These are phyloP conservation scores for Mycena amicta DNA, from an alignment of 768 basidiomycete species.

Conservation along the genomic window DNA sequence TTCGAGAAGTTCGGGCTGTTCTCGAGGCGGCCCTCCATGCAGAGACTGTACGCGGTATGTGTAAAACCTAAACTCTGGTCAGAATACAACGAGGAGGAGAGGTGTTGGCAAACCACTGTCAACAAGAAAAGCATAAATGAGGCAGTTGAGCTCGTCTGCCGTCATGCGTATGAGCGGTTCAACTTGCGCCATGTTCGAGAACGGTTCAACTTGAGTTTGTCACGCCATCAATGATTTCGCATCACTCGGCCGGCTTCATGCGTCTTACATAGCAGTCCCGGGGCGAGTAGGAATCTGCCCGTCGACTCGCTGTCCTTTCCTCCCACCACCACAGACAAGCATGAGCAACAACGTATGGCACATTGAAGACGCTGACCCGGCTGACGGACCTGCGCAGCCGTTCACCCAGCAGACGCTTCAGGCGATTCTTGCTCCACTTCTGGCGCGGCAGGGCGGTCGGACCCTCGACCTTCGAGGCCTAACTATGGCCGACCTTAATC, in stretches of 20 bases:
- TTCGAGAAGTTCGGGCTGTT: conserved; percentile 67
- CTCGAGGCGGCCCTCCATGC: conserved; percentile 73
- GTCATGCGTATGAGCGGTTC: conserved; percentile 61
- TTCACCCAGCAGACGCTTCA: conserved; percentile 9
- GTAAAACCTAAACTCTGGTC: conserved; percentile 58
- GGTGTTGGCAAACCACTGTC: conserved; percentile 65
- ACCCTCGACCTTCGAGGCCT: conserved; percentile 16
- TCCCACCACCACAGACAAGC: neutral
- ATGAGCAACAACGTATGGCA: neutral
- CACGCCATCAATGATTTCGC: neutral
- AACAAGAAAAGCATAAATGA: conserved; percentile 81
- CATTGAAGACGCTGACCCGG: neutral
- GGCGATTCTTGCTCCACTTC: conserved; percentile 16
- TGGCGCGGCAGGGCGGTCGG: conserved; percentile 7
- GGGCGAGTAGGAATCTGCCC: neutral
- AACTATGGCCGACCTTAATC: conserved; percentile 30
- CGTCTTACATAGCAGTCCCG: neutral
- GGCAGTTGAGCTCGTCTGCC: conserved; percentile 83
- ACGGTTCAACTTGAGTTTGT: neutral
- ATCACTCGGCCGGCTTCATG: neutral
- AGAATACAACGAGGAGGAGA: neutral
- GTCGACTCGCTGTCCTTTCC: neutral
- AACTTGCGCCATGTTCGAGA: conserved; percentile 1
- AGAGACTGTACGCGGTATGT: conserved; percentile 81
- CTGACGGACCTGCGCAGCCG: neutral